These are phyloP conservation scores for Coemansia sp. DNA, from an alignment of 192 early-diverging fungal genomes.

Conservation along the genomic window DNA sequence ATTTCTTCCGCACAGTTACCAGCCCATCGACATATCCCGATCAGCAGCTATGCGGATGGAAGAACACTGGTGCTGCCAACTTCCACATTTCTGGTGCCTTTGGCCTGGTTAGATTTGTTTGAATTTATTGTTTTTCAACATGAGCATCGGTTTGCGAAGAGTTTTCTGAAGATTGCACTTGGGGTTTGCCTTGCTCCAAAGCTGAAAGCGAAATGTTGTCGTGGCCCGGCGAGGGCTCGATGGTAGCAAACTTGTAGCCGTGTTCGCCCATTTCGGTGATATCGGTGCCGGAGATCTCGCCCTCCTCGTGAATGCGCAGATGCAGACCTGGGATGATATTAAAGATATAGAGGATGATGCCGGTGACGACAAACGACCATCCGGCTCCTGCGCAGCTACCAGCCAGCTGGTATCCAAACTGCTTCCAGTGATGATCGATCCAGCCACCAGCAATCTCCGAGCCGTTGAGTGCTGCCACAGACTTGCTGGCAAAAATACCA, in stretches of 20 bases:
- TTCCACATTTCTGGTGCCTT: slow-evolving; percentile 52
- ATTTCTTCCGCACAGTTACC: slow-evolving; percentile 51
- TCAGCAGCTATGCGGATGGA: slow-evolving; percentile 53
- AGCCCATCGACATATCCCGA: slow-evolving; percentile 34
- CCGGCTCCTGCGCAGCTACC: slow-evolving; percentile 66
- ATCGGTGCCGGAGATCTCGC: slow-evolving; percentile 73
- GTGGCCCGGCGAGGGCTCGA: slow-evolving; percentile 18
- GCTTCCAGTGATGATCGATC: slow-evolving; percentile 80
- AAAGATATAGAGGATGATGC: slow-evolving; percentile 66
- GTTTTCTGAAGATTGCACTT: slow-evolving; percentile 10
- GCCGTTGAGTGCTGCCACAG: slow-evolving; percentile 66
- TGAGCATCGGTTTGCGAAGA: slow-evolving; percentile 18
- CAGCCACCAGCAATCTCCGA: slow-evolving; percentile 64
- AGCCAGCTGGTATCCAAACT: slow-evolving; percentile 73
- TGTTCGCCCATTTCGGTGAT: slow-evolving; percentile 83
- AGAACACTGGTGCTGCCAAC: slow-evolving; percentile 35
- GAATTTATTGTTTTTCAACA: slow-evolving; percentile 20
- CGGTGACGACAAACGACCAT: slow-evolving; percentile 78
- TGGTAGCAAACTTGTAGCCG: slow-evolving; percentile 51
- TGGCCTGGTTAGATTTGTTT: slow-evolving; percentile 25
- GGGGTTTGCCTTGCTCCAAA: slow-evolving; percentile 21
- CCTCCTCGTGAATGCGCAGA: slow-evolving; percentile 73
- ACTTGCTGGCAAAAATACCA: slow-evolving; percentile 79
- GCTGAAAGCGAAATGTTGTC: slow-evolving; percentile 18
- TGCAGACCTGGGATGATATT: slow-evolving; percentile 71